phyloP scores from a whole-genome alignment of 1,139 yeast genomes.

The Candida tetrigidarum region DNA sequence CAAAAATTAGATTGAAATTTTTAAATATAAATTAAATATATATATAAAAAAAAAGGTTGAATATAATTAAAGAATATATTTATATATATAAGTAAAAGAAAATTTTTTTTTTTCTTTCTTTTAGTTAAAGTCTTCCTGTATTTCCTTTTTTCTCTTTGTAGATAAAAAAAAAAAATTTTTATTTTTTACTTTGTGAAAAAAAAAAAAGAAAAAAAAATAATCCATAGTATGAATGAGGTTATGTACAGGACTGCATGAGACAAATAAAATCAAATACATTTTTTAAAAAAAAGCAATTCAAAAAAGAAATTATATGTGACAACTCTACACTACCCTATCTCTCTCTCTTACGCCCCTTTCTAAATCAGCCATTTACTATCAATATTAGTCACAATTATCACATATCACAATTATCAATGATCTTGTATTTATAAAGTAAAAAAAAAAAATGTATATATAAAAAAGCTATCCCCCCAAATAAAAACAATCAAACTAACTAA shows the following conservation, averaged over 20 bases:
- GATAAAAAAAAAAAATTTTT: constrained; percentile 1
- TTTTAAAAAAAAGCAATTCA: neutral
- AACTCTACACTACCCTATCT: neutral
- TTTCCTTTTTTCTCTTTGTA: constrained; percentile 5
- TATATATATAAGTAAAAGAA: constrained; percentile 2
- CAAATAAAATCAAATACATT: neutral
- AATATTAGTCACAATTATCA: too few species aligned
- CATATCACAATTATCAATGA: too few species aligned
- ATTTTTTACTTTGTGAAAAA: neutral
- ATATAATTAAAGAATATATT: neutral
- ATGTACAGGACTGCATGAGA: neutral
- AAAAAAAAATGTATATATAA: neutral
- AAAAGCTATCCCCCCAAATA: neutral
- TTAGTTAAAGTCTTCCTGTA: neutral
- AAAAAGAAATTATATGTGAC: neutral
- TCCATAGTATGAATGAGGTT: neutral
- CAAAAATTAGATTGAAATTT: neutral
- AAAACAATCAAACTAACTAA: neutral
- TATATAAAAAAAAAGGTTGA: too few species aligned
- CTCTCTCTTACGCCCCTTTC: neutral
- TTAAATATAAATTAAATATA: neutral
- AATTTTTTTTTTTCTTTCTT: constrained; percentile 8
- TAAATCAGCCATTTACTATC: too few species aligned
- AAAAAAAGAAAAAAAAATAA: neutral
- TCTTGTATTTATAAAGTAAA: neutral